Base-by-base conservation (phyloP, 768 basidiomycete species). In the Hypholoma sublateritium region DNA sequence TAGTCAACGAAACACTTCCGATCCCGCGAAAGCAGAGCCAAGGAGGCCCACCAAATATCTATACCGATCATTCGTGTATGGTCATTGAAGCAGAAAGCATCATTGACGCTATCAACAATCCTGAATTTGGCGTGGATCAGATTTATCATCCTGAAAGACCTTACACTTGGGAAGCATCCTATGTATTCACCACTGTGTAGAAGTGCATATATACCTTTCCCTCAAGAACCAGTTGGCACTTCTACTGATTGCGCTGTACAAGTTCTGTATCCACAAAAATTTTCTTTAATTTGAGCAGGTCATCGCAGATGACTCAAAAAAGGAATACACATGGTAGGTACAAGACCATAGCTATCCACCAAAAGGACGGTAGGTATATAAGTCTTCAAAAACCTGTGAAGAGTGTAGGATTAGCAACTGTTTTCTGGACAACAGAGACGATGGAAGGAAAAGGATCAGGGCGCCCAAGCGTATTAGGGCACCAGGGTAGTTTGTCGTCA, bases 381-480 rank as follows among this genome's bases (percentile, higher is more conserved):
- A 5, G 9, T 43, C 11, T n/a, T 28, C 16, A 22, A 12, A n/a
- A 12, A 46, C 21, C 32, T 54, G 21, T 46, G 32, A 35, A 35
- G 28, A 32, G 9, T 5, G 5, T 32, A 11, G 25, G 13, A 36
- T 28, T 19, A 54, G 42, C 14, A 21, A 34, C 16, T n/a, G 28
- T 3, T 56, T 41, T 14, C 24, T 50, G 19, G 9, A 19, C 32
- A 36, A 55, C 21, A 44, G 41, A 42, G n/a, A 48, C 9, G 28
- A 39, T 47, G 48, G 55, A 42, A 48, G 19, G 50, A 56, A 53
- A 67, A 68, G 57, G 39, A 59, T 82, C 80, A 80, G 80, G 81
- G 65, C 75, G 62, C 76, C 73, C 74, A 72, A 78, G 80, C 79
- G 80, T 81, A 81, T 71, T 72, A 74, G 74, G 74, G 71, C 67